phyloP scores from a whole-genome alignment of 495 filamentous ascomycete genomes.

The Penicillium tannophilum region DNA sequence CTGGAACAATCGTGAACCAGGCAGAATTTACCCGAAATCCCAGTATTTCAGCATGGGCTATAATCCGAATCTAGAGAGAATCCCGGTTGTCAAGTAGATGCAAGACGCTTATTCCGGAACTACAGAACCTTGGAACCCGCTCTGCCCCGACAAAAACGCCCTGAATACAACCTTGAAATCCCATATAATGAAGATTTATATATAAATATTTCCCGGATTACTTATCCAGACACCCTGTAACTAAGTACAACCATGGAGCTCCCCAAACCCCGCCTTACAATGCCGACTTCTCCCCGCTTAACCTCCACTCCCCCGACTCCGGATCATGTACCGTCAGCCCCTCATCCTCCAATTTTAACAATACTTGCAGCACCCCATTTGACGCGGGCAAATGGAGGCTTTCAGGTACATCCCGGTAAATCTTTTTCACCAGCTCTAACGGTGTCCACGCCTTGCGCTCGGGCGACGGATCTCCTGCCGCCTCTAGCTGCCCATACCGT shows the following conservation, averaged over 20 bases:
- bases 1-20: too few species aligned
- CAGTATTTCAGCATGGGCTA: not conserved
- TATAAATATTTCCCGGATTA: not conserved
- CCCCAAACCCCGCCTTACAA: constrained; percentile 14
- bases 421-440: constrained; percentile 80
- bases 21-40: not conserved
- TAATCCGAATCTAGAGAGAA: not conserved
- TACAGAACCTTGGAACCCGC: not conserved
- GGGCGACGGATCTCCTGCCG: constrained; percentile 36
- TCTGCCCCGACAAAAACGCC: not conserved
- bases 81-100: not conserved
- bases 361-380: constrained; percentile 65
- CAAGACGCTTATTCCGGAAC: constrained; percentile 1
- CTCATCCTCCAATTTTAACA: constrained; percentile 70
- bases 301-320: constrained; percentile 56
- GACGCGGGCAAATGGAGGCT: constrained; percentile 73
- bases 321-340: constrained; percentile 55
- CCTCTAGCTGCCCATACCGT: constrained; percentile 38
- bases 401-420: constrained; percentile 79
- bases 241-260: not conserved
- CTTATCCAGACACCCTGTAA: not conserved
- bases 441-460: constrained; percentile 57
- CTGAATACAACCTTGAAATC: not conserved
- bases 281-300: constrained; percentile 36
- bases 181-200: not conserved